phyloP scores from a whole-genome alignment of 345 rosid genomes.

The Microcos paniculata region DNA sequence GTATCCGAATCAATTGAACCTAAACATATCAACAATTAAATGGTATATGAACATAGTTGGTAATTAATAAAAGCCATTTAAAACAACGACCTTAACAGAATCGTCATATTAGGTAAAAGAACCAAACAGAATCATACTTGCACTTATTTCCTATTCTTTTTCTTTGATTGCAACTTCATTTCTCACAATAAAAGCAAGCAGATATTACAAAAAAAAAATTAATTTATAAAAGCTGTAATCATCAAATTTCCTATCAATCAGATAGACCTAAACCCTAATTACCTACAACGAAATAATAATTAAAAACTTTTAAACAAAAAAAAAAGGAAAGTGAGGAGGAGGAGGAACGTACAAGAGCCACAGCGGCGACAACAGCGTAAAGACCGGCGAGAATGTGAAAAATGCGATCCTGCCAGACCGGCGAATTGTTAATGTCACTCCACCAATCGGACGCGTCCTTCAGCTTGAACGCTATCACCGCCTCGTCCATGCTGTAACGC shows the following conservation, averaged over 20 bases:
- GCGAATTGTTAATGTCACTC: conserved; percentile 62
- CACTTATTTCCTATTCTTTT: neutral
- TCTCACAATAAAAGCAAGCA: neutral
- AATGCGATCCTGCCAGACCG: conserved; percentile 83
- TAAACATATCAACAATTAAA: conserved; percentile 23
- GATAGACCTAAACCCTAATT: neutral
- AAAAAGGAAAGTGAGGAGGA: neutral
- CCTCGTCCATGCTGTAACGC: conserved; percentile 27
- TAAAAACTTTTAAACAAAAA: neutral
- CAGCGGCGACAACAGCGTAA: conserved; percentile 65
- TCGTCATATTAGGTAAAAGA: neutral
- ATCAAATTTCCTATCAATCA: neutral
- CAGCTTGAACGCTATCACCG: conserved; percentile 39
- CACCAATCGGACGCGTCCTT: conserved; percentile 69
- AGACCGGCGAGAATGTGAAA: conserved; percentile 67
- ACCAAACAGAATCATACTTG: neutral
- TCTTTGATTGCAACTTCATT: neutral
- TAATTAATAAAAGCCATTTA: neutral
- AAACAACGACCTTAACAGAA: neutral
- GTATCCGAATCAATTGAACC: conserved; percentile 89
- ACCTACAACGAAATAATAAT: neutral
- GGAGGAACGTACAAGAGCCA: conserved; percentile 54
- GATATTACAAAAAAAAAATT: neutral
- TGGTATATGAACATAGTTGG: neutral
- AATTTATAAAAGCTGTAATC: neutral